Evolutionary conservation across 805 yeast genomes (phyloP).

Genomic region (Komagataella populi): DNA sequence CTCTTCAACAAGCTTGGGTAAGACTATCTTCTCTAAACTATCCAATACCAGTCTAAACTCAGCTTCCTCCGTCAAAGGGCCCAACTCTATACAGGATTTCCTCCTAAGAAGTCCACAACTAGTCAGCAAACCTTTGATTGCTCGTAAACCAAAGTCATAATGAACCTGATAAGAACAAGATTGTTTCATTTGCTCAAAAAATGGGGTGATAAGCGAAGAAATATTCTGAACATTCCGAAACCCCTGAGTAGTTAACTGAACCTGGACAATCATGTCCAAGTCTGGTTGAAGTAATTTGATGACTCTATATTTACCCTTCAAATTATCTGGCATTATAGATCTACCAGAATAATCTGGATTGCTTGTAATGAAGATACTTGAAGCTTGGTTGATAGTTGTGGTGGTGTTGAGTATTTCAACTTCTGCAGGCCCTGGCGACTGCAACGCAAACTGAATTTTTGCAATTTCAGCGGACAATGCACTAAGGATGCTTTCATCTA

Average conservation of each 20-base stretch:
- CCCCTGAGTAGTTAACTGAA: constrained; percentile 61
- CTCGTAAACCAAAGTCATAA: constrained; percentile 84
- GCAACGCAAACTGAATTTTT: constrained; percentile 44
- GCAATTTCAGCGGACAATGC: constrained; percentile 78
- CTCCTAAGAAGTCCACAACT: constrained; percentile 40
- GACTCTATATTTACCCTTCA: constrained; percentile 65
- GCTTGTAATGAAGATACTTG: constrained; percentile 82
- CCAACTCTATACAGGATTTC: constrained; percentile 2
- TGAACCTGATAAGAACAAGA: constrained; percentile 45
- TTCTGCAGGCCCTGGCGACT: constrained; percentile 6
- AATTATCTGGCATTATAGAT: constrained; percentile 69
- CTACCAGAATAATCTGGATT: constrained; percentile 86
- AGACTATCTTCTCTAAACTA: constrained; percentile 45
- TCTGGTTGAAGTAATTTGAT: constrained; percentile 71
- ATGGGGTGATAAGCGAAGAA: constrained; percentile 35
- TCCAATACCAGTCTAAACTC: constrained; percentile 22
- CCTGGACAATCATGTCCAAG: constrained; percentile 50
- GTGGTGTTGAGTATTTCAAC: constrained; percentile 30
- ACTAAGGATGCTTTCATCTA: constrained; percentile 58
- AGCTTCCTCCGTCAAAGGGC: background rate
- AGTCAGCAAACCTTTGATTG: constrained; percentile 53
- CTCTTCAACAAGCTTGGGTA: constrained; percentile 47
- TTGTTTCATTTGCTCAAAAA: constrained; percentile 32
- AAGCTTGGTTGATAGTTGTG: constrained; percentile 25
- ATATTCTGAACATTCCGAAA: constrained; percentile 33